Conservation (phyloP, 2,329 filamentous ascomycete genomes). For the Elsinoe necatrix region DNA sequence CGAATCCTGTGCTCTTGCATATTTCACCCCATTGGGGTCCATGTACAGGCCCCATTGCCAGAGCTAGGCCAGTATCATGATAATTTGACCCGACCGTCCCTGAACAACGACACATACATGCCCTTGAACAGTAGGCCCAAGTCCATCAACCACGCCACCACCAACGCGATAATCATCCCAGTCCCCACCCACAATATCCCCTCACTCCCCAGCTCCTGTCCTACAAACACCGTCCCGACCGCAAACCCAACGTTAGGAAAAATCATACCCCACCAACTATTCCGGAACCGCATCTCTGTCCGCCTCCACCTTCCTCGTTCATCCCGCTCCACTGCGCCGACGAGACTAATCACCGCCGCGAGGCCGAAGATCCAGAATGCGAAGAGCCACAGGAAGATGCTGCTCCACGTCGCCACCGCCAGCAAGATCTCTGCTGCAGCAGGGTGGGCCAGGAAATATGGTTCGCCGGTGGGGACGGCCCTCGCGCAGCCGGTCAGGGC, state of each 20-base stretch:
- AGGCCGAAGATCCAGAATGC: constrained; percentile 40
- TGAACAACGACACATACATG: neutral
- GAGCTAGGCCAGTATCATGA: too few relatives aligned
- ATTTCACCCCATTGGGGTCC: too few relatives aligned
- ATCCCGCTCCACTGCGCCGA: constrained; percentile 12
- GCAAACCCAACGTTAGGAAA: constrained; percentile 60
- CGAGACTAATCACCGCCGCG: constrained; percentile 19
- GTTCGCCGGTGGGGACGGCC: constrained; percentile 19
- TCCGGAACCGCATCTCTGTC: neutral
- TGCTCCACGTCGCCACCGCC: constrained; percentile 23
- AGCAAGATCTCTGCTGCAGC: constrained; percentile 21
- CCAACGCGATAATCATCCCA: constrained; percentile 48
- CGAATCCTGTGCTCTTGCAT: too few relatives aligned
- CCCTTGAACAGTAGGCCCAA: constrained; percentile 20
- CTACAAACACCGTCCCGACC: constrained; percentile 51
- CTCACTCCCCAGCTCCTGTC: constrained; percentile 41
- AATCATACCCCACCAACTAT: constrained; percentile 47
- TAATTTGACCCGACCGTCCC: neutral
- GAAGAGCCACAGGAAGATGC: constrained; percentile 43
- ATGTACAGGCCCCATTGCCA: too few relatives aligned
- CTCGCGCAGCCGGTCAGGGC: constrained; percentile 24
- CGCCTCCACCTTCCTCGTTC: neutral
- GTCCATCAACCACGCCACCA: constrained; percentile 49
- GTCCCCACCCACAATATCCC: constrained; percentile 47
- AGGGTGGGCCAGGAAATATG: constrained; percentile 22